Percentiles rank a stretch among this genome's conserved stretches.
phyloP scores from a whole-genome alignment of 805 yeast species.

The Monosporozyma unispora region DNA sequence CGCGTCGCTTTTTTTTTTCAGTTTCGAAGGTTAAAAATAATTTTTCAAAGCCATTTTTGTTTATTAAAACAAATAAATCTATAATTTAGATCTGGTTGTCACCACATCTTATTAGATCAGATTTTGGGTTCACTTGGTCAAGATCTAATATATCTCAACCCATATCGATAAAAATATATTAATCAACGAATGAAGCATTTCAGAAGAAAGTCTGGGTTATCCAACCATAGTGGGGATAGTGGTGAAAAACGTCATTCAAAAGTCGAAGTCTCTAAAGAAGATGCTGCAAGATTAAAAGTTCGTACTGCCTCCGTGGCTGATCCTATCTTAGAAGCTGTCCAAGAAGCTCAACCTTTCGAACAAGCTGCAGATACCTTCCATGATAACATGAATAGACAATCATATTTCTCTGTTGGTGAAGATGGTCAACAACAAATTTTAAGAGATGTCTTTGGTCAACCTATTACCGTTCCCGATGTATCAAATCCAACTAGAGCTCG shows the following conservation, averaged over 20 bases:
- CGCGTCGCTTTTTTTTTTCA: too few species aligned
- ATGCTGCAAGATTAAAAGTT: slow-evolving; percentile 47
- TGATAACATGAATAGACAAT: slow-evolving; percentile 32
- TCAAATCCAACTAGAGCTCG: slow-evolving; percentile 90
- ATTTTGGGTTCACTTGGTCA: not conserved
- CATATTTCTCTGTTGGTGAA: slow-evolving; percentile 23
- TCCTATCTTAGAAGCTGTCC: slow-evolving; percentile 88
- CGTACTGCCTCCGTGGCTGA: slow-evolving; percentile 70
- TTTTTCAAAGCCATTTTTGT: not conserved
- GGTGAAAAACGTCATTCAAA: slow-evolving; percentile 27
- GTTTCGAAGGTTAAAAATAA: not conserved
- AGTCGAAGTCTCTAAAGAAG: slow-evolving; percentile 41
- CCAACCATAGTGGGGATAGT: slow-evolving; percentile 23
- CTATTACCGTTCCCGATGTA: slow-evolving; percentile 69
- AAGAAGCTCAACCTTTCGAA: slow-evolving; percentile 94
- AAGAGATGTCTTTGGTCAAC: slow-evolving; percentile 75
- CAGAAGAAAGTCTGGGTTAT: slow-evolving; percentile 31
- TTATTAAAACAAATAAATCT: not conserved
- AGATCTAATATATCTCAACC: not conserved
- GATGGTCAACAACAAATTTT: slow-evolving; percentile 37
- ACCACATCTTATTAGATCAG: not conserved
- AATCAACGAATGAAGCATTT: slow-evolving; percentile 35
- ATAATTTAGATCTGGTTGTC: not conserved
- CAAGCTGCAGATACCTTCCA: slow-evolving; percentile 35
- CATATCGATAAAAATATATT: too few species aligned